Conservation (phyloP, 805 yeast genomes). For the Sugiyamaella marilandica region DNA sequence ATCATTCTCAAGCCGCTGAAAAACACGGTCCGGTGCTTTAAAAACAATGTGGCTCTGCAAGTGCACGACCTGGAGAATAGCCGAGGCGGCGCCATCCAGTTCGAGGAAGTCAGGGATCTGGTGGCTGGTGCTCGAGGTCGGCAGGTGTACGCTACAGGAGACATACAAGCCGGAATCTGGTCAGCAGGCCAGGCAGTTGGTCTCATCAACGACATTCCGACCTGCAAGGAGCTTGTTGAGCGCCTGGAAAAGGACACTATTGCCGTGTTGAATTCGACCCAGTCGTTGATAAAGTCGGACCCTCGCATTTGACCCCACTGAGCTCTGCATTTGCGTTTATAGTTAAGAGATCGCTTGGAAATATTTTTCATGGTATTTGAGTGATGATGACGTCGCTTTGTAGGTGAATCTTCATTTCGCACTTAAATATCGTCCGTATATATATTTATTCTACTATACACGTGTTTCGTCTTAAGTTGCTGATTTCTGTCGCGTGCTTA, state of each 20-base stretch:
- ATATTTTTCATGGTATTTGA: too few relatives aligned
- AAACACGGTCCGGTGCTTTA: conserved; percentile 29
- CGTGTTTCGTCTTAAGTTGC: too few relatives aligned
- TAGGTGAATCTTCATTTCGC: too few relatives aligned
- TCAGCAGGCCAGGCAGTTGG: conserved; percentile 30
- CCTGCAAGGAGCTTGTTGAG: conserved; percentile 28
- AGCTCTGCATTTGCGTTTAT: too few relatives aligned
- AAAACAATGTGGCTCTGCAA: conserved; percentile 26
- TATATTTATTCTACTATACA: too few relatives aligned
- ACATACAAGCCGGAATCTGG: conserved; percentile 31
- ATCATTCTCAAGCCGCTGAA: conserved; percentile 27
- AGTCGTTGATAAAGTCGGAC: not conserved
- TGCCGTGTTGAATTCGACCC: conserved; percentile 16
- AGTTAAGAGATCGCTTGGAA: too few relatives aligned
- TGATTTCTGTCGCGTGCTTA: too few relatives aligned
- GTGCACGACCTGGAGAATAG: conserved; percentile 25
- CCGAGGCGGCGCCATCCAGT: conserved; percentile 21
- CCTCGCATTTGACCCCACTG: not conserved
- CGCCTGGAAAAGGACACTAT: conserved; percentile 27
- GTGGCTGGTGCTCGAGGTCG: conserved; percentile 31
- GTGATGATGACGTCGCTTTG: too few relatives aligned
- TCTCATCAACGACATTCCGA: conserved; percentile 30
- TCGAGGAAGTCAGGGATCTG: conserved; percentile 24
- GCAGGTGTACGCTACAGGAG: conserved; percentile 29
- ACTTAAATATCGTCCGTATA: too few relatives aligned